Base-by-base conservation (phyloP, 495 filamentous ascomycete genomes). In the Neurospora sp. region DNA sequence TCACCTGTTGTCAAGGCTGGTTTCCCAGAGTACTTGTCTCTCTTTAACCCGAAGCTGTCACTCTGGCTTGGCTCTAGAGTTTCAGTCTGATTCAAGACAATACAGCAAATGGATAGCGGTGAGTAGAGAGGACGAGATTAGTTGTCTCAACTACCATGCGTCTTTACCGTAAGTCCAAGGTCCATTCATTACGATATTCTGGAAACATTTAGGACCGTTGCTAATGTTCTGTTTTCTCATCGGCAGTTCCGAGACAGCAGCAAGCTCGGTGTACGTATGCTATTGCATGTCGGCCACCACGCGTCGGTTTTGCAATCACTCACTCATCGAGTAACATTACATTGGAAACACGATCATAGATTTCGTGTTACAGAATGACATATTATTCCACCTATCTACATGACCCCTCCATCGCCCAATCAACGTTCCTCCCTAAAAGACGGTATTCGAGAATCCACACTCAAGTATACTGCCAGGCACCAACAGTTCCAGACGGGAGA, bases 381-480 rank as follows among this genome's bases (percentile, higher is more conserved):
- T 62, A 34, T 36, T 36, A 31, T 66, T 31, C 28, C 31, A 31
- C 28, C 54, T 66, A 66, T 66, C 31, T 66, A 66, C 54, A 66
- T 28, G 54, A 34, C 54, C 31, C 13, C 6, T 34, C 28, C 21
- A 24, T 48, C n/a, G 43, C 43, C n/a, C 43, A 24, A 24, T 48
- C 43, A 11, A 10, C n/a, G 9, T 59, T 28, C 48, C 21, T 28
- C 54, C 28, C 28, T 17, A 36, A 34, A 34, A 7, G 28, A 34
- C 13, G 54, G 34, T 19, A 34, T 62, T 17, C 28, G 28, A 5
- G 21, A 59, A 31, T 19, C 54, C 54, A 9, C n/a, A 24, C 19
- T 69, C 69, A 81, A n/a, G 79, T 77, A 70, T 82, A 82, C 76
- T 82, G 80, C 80, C 80, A 82, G 28, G 79, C 80, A 15, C 75